Conservation (phyloP, 306 rosid species). For the Sicyos edulis region DNA sequence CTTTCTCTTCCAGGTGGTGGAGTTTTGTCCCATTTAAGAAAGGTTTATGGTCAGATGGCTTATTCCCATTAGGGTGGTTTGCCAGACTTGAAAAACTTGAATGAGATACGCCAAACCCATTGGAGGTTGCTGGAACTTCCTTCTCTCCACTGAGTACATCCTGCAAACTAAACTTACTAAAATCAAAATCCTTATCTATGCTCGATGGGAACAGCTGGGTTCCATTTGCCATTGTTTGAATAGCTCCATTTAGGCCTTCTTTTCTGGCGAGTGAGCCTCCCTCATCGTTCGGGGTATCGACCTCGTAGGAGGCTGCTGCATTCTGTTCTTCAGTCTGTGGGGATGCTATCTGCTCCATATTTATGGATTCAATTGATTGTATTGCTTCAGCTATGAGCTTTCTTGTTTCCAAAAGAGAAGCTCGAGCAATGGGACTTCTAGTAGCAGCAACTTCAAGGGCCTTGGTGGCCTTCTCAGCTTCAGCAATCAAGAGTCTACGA, state of each 20-base stretch:
- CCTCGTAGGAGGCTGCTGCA: slow-evolving; percentile 24
- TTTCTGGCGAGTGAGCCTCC: slow-evolving; percentile 19
- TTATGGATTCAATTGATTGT: slow-evolving; percentile 64
- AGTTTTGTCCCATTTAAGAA: slow-evolving; percentile 33
- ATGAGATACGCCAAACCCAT: slow-evolving; percentile 30
- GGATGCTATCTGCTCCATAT: slow-evolving; percentile 27
- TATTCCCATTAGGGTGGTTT: slow-evolving; percentile 28
- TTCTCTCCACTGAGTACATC: slow-evolving; percentile 37
- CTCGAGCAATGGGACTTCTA: slow-evolving; percentile 68
- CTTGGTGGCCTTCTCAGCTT: slow-evolving; percentile 94
- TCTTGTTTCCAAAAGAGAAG: slow-evolving; percentile 77
- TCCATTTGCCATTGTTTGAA: slow-evolving; percentile 44
- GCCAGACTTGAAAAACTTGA: slow-evolving; percentile 32
- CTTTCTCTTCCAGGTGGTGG: slow-evolving; percentile 32
- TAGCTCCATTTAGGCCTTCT: slow-evolving; percentile 30
- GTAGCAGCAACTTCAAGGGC: slow-evolving; percentile 79
- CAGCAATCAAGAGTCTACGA: slow-evolving; percentile 74
- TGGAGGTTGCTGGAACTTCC: slow-evolving; percentile 31
- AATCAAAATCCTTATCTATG: slow-evolving; percentile 33
- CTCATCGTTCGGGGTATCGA: slow-evolving; percentile 23
- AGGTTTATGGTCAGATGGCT: slow-evolving; percentile 27
- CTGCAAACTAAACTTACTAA: slow-evolving; percentile 36
- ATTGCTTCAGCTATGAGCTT: slow-evolving; percentile 91
- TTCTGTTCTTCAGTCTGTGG: slow-evolving; percentile 29
- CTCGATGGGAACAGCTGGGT: slow-evolving; percentile 30